These are phyloP conservation scores for Aureobasidium sp. DNA, from an alignment of 2,329 filamentous ascomycete genomes.

Conservation along the genomic window DNA sequence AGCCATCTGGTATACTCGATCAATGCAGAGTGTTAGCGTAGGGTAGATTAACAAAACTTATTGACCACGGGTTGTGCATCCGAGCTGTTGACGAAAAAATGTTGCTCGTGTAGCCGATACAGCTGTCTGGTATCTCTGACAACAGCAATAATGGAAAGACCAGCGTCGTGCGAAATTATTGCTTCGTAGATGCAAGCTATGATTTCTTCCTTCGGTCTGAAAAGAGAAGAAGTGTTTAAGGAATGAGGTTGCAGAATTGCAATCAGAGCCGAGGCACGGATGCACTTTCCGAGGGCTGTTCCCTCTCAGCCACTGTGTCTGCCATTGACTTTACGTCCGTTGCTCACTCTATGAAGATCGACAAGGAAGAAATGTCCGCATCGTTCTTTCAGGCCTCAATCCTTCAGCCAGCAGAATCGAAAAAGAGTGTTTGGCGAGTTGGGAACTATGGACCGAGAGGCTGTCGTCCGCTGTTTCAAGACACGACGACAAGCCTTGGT, in stretches of 20 bases:
- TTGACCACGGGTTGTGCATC: not conserved
- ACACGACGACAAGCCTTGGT: not conserved
- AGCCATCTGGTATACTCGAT: not conserved
- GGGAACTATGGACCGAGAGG: not conserved
- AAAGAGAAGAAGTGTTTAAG: not conserved
- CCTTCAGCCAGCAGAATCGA: not conserved
- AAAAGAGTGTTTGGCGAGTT: not conserved
- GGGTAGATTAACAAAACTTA: not conserved
- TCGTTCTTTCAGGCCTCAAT: not conserved
- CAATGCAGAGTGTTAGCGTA: not conserved
- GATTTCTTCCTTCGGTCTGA: not conserved
- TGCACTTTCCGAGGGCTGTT: not conserved
- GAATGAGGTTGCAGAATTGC: not conserved
- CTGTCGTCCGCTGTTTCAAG: not conserved
- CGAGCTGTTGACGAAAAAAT: not conserved
- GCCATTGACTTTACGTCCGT: not conserved
- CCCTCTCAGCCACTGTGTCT: not conserved
- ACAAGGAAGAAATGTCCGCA: not conserved
- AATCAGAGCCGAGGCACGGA: constrained; percentile 3
- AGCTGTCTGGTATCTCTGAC: not conserved
- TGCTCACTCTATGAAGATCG: not conserved
- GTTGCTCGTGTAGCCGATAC: not conserved
- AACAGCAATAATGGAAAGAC: not conserved
- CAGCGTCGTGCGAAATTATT: not conserved
- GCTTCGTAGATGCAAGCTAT: not conserved